Evolutionary conservation across 116 monocot genomes (phyloP).

Genomic region (Papilionanthe hybrid): DNA sequence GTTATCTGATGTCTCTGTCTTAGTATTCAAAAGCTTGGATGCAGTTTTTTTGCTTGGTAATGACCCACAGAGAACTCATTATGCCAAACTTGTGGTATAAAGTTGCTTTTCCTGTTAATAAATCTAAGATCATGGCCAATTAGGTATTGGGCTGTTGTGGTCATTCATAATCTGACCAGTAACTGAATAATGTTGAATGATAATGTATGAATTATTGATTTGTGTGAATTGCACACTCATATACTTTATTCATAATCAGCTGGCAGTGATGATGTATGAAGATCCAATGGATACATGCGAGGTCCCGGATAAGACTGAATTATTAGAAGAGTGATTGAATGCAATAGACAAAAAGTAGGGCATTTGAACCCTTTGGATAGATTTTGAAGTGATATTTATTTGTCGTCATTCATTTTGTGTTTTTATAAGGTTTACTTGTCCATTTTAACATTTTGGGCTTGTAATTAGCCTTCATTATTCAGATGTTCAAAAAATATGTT

Average conservation of each 20-base stretch:
- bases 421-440: neutral
- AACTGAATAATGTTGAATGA: conserved; percentile 7
- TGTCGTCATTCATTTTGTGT: neutral
- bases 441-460: conserved; percentile 4
- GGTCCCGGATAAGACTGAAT: conserved; percentile 5
- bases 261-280: conserved; percentile 47
- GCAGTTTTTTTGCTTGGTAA: neutral
- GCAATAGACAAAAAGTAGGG: neutral
- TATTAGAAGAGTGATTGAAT: neutral
- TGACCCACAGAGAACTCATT: neutral
- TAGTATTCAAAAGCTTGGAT: neutral
- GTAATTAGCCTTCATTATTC: neutral
- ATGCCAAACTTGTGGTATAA: neutral
- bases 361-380: neutral
- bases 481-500: neutral
- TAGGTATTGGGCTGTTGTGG: neutral
- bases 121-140: neutral
- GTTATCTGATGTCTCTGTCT: neutral
- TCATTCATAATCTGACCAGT: neutral
- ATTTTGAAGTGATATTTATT: neutral
- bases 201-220: conserved; percentile 6
- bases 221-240: conserved; percentile 24
- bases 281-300: conserved; percentile 22
- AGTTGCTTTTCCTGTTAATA: neutral
- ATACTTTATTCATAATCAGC: conserved; percentile 36